Percentiles rank a stretch among this genome's conserved stretches.
Evolutionary conservation across 371 early-diverging fungal species (phyloP).

Genomic region (Actinomucor elegans): DNA sequence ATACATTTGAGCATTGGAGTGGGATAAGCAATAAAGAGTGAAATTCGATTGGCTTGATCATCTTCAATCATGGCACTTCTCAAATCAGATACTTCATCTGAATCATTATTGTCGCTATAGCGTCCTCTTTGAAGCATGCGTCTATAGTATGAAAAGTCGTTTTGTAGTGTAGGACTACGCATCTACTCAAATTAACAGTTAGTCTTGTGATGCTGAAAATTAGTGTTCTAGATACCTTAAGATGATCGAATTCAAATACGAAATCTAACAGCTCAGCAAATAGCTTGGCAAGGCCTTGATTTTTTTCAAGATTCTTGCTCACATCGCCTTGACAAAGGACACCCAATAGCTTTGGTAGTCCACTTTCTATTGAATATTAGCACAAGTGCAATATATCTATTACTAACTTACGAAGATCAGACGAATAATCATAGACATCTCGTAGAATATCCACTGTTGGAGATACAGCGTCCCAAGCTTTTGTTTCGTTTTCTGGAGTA

Average conservation of each 20-base stretch:
- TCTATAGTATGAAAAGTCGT: constrained; percentile 96
- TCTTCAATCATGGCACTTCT: constrained; percentile 74
- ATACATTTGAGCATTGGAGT: constrained; percentile 89
- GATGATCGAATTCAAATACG: constrained; percentile 79
- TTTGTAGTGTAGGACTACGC: constrained; percentile 89
- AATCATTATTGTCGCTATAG: constrained; percentile 14
- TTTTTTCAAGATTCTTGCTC: constrained; percentile 62
- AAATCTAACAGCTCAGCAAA: constrained; percentile 85
- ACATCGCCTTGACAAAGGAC: constrained; percentile 77
- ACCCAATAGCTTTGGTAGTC: constrained; percentile 14
- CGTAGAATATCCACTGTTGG: constrained; percentile 79
- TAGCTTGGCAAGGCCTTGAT: constrained; percentile 76
- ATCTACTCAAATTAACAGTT: constrained; percentile 53
- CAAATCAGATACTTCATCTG: constrained; percentile 39
- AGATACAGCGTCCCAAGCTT: constrained; percentile 80
- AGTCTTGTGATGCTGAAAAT: too few relatives aligned
- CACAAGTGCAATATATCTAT: background rate
- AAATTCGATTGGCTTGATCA: constrained; percentile 89
- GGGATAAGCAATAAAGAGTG: constrained; percentile 93
- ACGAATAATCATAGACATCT: constrained; percentile 77
- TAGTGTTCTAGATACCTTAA: constrained; percentile 19
- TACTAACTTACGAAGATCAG: constrained; percentile 58
- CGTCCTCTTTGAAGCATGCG: constrained; percentile 80
- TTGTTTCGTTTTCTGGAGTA: constrained; percentile 77
- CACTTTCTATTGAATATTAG: constrained; percentile 6